Evolutionary conservation across 2,329 filamentous ascomycete genomes (phyloP).

Genomic region (Leptosphaerulina australis): DNA sequence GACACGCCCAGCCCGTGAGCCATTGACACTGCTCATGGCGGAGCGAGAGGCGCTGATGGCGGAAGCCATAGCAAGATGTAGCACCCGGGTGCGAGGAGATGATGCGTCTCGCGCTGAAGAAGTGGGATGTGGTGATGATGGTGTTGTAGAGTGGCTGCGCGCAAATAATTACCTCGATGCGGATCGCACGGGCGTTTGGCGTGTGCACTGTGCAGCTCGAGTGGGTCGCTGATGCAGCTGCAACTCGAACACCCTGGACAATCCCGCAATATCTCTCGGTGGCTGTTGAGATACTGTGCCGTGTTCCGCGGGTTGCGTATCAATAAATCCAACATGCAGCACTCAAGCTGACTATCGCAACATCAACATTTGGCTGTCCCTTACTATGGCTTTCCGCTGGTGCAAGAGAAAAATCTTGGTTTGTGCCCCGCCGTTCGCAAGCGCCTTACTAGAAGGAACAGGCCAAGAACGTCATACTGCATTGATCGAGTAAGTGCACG

Average conservation of each 20-base stretch:
- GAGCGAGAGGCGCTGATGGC: slow-evolving; percentile 39
- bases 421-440: slow-evolving; percentile 12
- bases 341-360: not conserved
- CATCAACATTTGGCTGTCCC: not conserved
- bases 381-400: not conserved
- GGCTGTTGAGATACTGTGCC: slow-evolving; percentile 5
- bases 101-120: slow-evolving; percentile 6
- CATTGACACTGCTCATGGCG: slow-evolving; percentile 34
- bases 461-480: slow-evolving; percentile 11
- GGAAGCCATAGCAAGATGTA: slow-evolving; percentile 30
- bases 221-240: slow-evolving; percentile 7
- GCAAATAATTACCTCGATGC: slow-evolving; percentile 8
- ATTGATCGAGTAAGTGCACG: slow-evolving; percentile 1
- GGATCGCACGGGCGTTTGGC: slow-evolving; percentile 5
- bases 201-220: slow-evolving; percentile 5
- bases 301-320: not conserved
- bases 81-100: slow-evolving; percentile 21
- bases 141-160: slow-evolving; percentile 8
- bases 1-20: slow-evolving; percentile 33
- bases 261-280: not conserved
- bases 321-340: not conserved
- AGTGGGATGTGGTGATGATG: slow-evolving; percentile 2
- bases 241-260: slow-evolving; percentile 2
- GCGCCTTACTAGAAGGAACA: not conserved
- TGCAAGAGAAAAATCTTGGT: not conserved